A percentile compares a stretch with the other conserved stretches of the same genome.
These are phyloP conservation scores for Blastobotrys arbuscula DNA, from an alignment of 1,139 yeast genomes.

Conservation along the genomic window DNA sequence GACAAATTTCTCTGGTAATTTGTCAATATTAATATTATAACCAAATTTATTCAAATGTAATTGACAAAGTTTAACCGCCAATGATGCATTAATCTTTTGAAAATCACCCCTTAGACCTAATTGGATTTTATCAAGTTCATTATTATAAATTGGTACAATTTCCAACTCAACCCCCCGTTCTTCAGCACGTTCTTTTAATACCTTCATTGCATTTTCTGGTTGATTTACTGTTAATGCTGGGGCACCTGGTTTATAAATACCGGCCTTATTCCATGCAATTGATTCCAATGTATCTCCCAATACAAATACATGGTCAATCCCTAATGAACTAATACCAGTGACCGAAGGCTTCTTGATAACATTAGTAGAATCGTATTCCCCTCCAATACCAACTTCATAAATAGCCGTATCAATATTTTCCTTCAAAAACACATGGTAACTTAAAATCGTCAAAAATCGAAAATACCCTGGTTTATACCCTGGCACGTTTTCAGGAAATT, in stretches of 20 bases:
- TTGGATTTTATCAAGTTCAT: slow-evolving; percentile 37
- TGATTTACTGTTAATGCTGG: slow-evolving; percentile 68
- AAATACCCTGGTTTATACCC: slow-evolving; percentile 88
- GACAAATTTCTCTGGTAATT: slow-evolving; percentile 53
- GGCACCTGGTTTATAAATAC: slow-evolving; percentile 68
- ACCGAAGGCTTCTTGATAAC: slow-evolving; percentile 73
- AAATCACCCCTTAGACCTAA: slow-evolving; percentile 86
- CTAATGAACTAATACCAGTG: slow-evolving; percentile 81
- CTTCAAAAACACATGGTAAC: slow-evolving; percentile 82
- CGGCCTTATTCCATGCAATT: slow-evolving; percentile 95
- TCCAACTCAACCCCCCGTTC: slow-evolving; percentile 51
- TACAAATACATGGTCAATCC: slow-evolving; percentile 88
- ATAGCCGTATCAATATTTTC: slow-evolving; percentile 92
- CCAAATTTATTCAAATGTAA: slow-evolving; percentile 55
- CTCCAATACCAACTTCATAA: slow-evolving; percentile 98
- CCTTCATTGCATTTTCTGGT: slow-evolving; percentile 42
- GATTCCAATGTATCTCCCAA: slow-evolving; percentile 83
- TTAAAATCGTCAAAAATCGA: slow-evolving; percentile 78
- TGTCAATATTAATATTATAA: slow-evolving; percentile 20
- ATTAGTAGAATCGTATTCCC: slow-evolving; percentile 93
- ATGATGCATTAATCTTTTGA: slow-evolving; percentile 79
- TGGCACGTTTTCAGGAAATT: slow-evolving; percentile 69
- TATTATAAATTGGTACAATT: slow-evolving; percentile 43
- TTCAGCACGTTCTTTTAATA: slow-evolving; percentile 55
- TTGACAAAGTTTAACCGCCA: slow-evolving; percentile 72